phyloP scores from a whole-genome alignment of 768 basidiomycete genomes.

The Phylloporus sp. region DNA sequence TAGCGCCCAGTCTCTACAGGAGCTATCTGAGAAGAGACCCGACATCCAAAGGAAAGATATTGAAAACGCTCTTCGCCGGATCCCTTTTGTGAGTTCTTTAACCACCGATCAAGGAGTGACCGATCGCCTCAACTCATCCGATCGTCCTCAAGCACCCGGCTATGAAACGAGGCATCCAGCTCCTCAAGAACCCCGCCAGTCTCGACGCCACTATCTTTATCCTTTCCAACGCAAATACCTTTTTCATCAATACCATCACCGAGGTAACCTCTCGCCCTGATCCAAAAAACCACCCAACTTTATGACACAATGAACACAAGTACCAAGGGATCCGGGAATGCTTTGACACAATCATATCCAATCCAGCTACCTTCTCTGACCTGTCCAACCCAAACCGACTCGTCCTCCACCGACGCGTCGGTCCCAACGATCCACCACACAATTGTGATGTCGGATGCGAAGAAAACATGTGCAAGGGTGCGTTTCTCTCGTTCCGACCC shows the following conservation, averaged over 20 bases:
- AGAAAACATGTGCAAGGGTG: constrained; percentile 98
- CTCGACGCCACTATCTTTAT: constrained; percentile 76
- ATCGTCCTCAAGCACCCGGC: constrained; percentile 76
- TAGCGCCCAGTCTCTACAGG: constrained; percentile 66
- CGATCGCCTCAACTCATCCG: not conserved
- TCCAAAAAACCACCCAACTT: not conserved
- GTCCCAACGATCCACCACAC: constrained; percentile 77
- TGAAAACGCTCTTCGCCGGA: constrained; percentile 66
- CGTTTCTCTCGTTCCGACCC: not conserved
- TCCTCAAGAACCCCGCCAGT: constrained; percentile 61
- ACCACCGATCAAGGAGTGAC: not conserved
- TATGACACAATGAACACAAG: constrained; percentile 33
- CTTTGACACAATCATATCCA: constrained; percentile 87
- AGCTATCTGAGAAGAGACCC: constrained; percentile 53
- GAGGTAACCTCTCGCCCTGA: constrained; percentile 44
- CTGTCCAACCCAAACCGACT: constrained; percentile 62
- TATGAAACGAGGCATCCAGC: constrained; percentile 85
- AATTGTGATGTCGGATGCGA: constrained; percentile 83
- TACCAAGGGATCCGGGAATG: constrained; percentile 67
- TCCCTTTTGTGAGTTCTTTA: constrained; percentile 73
- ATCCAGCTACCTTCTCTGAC: constrained; percentile 80
- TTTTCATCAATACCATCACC: constrained; percentile 89
- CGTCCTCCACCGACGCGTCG: constrained; percentile 70
- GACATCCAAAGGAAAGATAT: constrained; percentile 74
- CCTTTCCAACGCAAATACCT: constrained; percentile 89